Conservation (phyloP, 1,284 basidiomycete genomes). For the Mycena sp. region DNA sequence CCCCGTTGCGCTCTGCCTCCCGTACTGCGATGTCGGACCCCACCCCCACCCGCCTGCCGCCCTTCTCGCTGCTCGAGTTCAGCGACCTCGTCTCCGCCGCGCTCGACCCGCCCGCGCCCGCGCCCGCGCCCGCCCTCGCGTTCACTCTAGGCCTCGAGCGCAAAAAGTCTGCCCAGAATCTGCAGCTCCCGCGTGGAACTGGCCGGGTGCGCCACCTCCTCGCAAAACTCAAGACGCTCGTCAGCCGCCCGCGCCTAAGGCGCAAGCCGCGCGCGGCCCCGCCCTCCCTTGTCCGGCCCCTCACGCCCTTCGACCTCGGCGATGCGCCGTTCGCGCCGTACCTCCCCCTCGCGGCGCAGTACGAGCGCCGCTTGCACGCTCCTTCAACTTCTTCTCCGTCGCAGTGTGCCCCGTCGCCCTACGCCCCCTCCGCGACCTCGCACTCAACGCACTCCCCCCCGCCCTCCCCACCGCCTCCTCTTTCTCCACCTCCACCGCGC, state of each 20-base stretch:
- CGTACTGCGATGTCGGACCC: neutral
- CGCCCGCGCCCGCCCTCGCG: neutral
- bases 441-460: constrained; percentile 29
- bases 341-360: constrained; percentile 5
- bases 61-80: constrained; percentile 27
- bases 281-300: neutral
- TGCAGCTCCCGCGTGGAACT: neutral
- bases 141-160: neutral
- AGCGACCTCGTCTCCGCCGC: constrained; percentile 23
- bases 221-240: constrained; percentile 6
- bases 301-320: neutral
- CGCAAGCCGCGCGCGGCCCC: neutral
- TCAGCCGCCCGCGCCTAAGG: neutral
- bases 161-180: neutral
- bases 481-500: neutral
- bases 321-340: constrained; percentile 11
- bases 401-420: neutral
- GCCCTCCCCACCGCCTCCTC: constrained; percentile 33
- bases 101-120: constrained; percentile 13
- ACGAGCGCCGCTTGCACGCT: neutral
- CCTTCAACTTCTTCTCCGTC: no score
- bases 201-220: constrained; percentile 5
- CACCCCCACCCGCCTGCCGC: constrained; percentile 12
- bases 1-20: no score
- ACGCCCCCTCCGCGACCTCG: neutral